Evolutionary conservation across 257 asterid species (phyloP).

Genomic region (Striga asiatica): DNA sequence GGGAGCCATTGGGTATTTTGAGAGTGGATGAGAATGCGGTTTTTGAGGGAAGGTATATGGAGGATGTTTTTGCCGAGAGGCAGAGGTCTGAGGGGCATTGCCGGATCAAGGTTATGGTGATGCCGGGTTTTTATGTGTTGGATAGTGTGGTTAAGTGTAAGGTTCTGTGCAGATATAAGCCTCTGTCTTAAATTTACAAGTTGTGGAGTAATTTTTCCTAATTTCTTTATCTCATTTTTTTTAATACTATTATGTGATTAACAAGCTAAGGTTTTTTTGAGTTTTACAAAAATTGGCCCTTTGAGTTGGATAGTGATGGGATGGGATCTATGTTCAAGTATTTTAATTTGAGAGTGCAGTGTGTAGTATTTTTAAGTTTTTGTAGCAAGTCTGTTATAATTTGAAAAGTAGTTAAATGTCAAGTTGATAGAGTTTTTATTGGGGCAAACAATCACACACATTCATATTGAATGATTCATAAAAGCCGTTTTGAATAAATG

Average conservation of each 20-base stretch:
- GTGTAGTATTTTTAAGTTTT: no score
- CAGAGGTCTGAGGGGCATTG: conserved; percentile 43
- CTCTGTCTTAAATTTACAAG: conserved; percentile 14
- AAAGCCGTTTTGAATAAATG: no score
- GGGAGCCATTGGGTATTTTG: conserved; percentile 38
- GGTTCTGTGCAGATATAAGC: conserved; percentile 73
- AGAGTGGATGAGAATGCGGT: conserved; percentile 54
- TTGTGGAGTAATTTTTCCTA: neutral
- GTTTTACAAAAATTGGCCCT: no score
- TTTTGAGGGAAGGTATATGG: conserved; percentile 65
- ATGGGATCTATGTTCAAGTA: no score
- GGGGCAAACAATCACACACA: no score
- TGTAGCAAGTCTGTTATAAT: no score
- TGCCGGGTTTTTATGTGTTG: conserved; percentile 87
- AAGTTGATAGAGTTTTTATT: no score
- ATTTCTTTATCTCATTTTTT: neutral
- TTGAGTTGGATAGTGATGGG: no score
- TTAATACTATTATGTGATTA: neutral
- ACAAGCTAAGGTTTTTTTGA: no score
- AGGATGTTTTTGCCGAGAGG: conserved; percentile 52
- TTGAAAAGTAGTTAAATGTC: no score
- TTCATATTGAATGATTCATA: no score
- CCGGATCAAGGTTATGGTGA: conserved; percentile 71
- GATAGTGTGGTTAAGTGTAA: conserved; percentile 69
- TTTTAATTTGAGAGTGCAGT: no score